Base-by-base conservation (phyloP, 2,329 filamentous ascomycete species). In the Colletotrichum cereale region DNA sequence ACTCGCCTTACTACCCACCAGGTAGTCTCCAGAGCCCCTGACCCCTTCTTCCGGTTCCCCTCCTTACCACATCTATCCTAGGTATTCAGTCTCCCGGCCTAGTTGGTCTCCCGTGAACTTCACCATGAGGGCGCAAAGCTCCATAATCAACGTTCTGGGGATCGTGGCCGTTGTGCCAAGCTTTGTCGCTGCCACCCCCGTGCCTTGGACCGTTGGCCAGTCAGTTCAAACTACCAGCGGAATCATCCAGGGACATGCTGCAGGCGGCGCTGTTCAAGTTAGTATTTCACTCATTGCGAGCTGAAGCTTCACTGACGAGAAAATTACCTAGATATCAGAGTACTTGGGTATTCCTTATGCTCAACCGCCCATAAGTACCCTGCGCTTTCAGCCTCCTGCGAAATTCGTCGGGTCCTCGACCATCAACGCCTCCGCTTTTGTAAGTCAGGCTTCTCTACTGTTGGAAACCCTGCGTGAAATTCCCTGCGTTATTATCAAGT, bases 311-410 rank as follows among this genome's bases (percentile, higher is more conserved):
- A 55, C 67, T 70, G 2, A 70, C 47, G 4, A 16, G 31, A 26
- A 11, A 5, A 58, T 8, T 21, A n/a, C 12, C 5, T 12, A 69
- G 66, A 67, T 73, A 21, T 73, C 62, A 8, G 72, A 84, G 72
- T 84, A 82, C 64, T 75, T 83, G 6, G 82, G 82, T 5, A 77
- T 80, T 26, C 78, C 78, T 2, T 80, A 77, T 24, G 78, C 76
- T 5, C 62, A 76, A 53, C 74, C 78, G 26, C 78, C 78, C 0
- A 74, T 78, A 0, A 77, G 75, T 6, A 79, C 85, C 24, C 85
- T 86, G 1, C 85, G 89, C 4, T 90, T 90, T 16, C 55, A 73
- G 47, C 61, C 72, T 63, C 65, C 62, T 21, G 56, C 44, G 7
- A 56, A 50, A 42, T 69, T 52, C 14, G 29, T 53, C 12, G 58